phyloP scores from a whole-genome alignment of 2,329 filamentous ascomycete species.

The Pseudogymnoascus sp. region DNA sequence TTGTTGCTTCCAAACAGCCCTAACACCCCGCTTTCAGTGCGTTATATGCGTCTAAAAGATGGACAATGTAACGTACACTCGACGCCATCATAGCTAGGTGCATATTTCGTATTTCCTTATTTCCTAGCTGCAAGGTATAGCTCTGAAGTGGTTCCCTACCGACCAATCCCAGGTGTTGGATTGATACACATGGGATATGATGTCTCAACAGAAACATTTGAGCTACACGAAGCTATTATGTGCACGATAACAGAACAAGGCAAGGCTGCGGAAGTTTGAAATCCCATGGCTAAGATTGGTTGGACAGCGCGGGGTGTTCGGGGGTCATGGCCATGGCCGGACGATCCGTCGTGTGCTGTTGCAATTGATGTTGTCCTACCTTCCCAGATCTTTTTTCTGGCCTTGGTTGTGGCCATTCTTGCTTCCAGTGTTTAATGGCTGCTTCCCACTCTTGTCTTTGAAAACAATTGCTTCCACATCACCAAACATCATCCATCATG shows the following conservation, averaged over 20 bases:
- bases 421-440: background rate
- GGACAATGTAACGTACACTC: background rate
- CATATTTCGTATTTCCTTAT: constrained; percentile 1
- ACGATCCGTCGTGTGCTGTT: background rate
- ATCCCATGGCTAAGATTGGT: background rate
- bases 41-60: background rate
- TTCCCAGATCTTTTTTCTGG: background rate
- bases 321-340: background rate
- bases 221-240: background rate
- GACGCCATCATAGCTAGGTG: background rate
- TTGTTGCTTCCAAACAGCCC: background rate
- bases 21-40: background rate
- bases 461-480: background rate
- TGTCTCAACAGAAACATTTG: background rate
- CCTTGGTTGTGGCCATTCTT: background rate
- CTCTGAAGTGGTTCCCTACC: too few species aligned
- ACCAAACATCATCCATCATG: background rate
- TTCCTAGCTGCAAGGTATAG: background rate
- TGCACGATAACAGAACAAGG: background rate
- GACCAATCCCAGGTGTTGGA: background rate
- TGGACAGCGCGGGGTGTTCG: background rate
- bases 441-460: background rate
- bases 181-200: constrained; percentile 2
- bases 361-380: background rate
- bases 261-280: background rate